Percentiles rank a stretch among this genome's conserved stretches.
phyloP scores from a whole-genome alignment of 2,329 filamentous ascomycete species.

The Huntiella bhutanensis region DNA sequence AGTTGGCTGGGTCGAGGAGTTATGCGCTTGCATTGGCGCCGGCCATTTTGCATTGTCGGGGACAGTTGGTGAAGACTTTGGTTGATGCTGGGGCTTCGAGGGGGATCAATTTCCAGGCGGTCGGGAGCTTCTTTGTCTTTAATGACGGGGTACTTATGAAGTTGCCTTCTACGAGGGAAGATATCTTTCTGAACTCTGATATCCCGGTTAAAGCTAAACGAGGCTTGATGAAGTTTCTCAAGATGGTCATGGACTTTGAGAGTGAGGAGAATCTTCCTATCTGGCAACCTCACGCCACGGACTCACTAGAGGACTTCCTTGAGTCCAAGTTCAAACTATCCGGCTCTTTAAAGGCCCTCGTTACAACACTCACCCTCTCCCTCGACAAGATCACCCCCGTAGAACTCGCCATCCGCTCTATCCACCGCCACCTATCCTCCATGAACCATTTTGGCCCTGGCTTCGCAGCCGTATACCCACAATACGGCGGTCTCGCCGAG shows the following conservation, averaged over 20 bases:
- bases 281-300: conserved; percentile 39
- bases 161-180: conserved; percentile 78
- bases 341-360: conserved; percentile 40
- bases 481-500: conserved; percentile 82
- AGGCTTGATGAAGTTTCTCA: conserved; percentile 79
- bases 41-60: conserved; percentile 70
- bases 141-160: conserved; percentile 35
- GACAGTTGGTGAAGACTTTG: conserved; percentile 55
- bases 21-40: conserved; percentile 76
- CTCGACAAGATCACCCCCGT: conserved; percentile 44
- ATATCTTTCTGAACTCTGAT: conserved; percentile 62
- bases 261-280: conserved; percentile 31
- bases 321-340: conserved; percentile 48
- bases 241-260: conserved; percentile 61
- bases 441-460: conserved; percentile 77
- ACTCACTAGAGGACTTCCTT: conserved; percentile 40
- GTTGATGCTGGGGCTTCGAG: conserved; percentile 79
- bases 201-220: conserved; percentile 71
- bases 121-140: conserved; percentile 81
- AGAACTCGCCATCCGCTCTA: conserved; percentile 46
- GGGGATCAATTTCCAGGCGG: conserved; percentile 82
- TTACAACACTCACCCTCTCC: conserved; percentile 53
- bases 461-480: conserved; percentile 76
- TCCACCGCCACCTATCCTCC: conserved; percentile 65
- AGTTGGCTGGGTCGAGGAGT: conserved; percentile 35